Conservation (phyloP, 2,329 filamentous ascomycete species). For the Calonectria pseudoturangicola region DNA sequence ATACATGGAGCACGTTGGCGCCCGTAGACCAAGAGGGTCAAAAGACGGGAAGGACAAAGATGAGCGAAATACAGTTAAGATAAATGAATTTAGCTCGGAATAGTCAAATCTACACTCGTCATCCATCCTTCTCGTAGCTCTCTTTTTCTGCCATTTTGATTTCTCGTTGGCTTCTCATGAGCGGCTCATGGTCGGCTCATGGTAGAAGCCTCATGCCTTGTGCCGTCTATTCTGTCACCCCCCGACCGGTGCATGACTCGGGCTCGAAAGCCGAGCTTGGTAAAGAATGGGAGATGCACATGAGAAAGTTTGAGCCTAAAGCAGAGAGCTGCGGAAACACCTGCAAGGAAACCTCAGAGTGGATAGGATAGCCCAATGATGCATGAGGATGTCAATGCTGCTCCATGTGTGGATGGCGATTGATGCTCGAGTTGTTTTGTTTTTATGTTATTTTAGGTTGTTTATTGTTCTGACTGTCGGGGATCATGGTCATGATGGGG, state of each 20-base stretch:
- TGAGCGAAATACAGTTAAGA: background rate
- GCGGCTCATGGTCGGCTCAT: background rate
- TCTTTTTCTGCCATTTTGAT: background rate
- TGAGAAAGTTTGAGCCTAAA: constrained; percentile 8
- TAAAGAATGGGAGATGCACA: background rate
- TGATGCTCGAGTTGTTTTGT: no score
- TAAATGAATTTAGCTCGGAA: background rate
- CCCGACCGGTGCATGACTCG: background rate
- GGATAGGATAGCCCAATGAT: no score
- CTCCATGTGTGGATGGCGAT: no score
- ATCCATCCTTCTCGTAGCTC: background rate
- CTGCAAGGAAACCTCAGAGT: background rate
- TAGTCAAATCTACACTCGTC: background rate
- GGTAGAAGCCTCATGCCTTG: background rate
- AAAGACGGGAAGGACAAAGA: background rate
- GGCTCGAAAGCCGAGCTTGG: background rate
- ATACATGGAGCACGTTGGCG: constrained; percentile 2
- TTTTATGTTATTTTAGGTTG: no score
- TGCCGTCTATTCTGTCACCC: constrained; percentile 9
- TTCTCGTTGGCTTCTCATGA: background rate
- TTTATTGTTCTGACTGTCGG: no score
- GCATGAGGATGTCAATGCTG: no score
- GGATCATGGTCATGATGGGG: no score
- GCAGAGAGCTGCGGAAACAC: background rate
- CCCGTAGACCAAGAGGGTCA: background rate